Evolutionary conservation across 169 alveolate genomes (phyloP), one percentile per base, ranked within the genome.

Genomic region (Cystoisospora suis): DNA sequence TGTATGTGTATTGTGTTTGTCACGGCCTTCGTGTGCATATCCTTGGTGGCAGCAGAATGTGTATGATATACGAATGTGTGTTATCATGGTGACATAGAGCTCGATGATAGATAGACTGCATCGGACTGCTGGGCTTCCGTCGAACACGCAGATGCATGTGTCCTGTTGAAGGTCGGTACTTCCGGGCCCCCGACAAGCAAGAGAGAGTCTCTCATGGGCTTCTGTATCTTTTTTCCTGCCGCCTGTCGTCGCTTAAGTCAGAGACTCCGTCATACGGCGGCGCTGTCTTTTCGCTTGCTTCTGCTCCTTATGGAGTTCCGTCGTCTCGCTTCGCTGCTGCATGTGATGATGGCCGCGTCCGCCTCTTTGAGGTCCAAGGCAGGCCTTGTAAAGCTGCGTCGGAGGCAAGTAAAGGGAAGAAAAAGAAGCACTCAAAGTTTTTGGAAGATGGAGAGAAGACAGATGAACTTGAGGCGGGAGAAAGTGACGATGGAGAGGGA

Each of bases 291-390:
- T 88, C 83, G 4, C 92, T 88, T 40, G 75, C 81, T 15, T 56
- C 53, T 38, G 27, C 72, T 3, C 88, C 92, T 34, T 81, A 81
- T 27, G 88, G 56, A 29, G 34, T 47, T 12, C 69, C 88, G 1
- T 47, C 69, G 15, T 75, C 72, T 23, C n/a, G 65, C n/a, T 88
- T 88, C 53, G 92, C 92, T 47, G 92, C 92, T 36, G 92, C 92
- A 29, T 88, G 92, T 88, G 92, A 88, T 46, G 92, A 88, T 32
- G 92, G 92, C 88, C 87, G 92, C 46, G 88, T 88, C 38, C 87
- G 92, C 20, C 92, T 88, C 34, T 61, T 88, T n/a, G 86, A 15
- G 49, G 47, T 88, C 56, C 53, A 44, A 23, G 92, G 92, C 44
- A 45, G 83, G 2, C 77, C 92, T 3, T 87, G n/a, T 17, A 47